These are phyloP conservation scores for Penicillium sp. DNA, from an alignment of 2,329 filamentous ascomycete species.

Conservation along the genomic window DNA sequence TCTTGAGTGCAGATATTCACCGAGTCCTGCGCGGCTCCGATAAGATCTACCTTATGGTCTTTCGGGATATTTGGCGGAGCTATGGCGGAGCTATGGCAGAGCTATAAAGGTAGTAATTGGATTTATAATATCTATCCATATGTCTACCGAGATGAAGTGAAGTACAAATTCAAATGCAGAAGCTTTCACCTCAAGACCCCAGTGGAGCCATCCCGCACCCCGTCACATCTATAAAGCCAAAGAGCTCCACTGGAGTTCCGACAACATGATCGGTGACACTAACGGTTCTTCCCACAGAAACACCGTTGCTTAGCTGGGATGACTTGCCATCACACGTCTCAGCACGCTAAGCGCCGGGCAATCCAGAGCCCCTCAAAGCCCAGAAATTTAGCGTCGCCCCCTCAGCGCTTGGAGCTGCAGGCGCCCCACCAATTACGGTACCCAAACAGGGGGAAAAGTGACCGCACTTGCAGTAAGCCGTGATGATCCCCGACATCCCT, in stretches of 20 bases:
- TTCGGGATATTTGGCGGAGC: too few relatives aligned
- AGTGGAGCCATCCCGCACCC: neutral
- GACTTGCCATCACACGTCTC: slow-evolving; percentile 12
- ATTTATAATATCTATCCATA: too few relatives aligned
- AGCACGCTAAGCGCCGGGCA: slow-evolving; percentile 26
- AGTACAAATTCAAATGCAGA: neutral
- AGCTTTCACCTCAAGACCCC: neutral
- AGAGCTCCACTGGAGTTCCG: neutral
- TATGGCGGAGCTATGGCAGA: too few relatives aligned
- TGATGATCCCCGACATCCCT: slow-evolving; percentile 22
- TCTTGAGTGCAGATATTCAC: too few relatives aligned
- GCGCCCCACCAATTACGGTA: slow-evolving; percentile 27
- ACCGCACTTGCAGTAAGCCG: slow-evolving; percentile 34
- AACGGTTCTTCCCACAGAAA: neutral
- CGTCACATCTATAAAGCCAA: neutral
- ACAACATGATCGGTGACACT: neutral
- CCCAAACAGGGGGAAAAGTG: slow-evolving; percentile 19
- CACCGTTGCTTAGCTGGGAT: neutral
- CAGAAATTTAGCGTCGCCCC: slow-evolving; percentile 23
- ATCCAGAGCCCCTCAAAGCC: slow-evolving; percentile 13
- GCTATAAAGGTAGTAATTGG: too few relatives aligned
- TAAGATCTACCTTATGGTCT: too few relatives aligned
- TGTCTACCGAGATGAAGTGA: too few relatives aligned
- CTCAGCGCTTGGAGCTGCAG: slow-evolving; percentile 30
- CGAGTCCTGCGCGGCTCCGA: too few relatives aligned